These are phyloP conservation scores for Arthrinium puccinioides DNA, from an alignment of 2,329 filamentous ascomycete genomes.

Conservation along the genomic window DNA sequence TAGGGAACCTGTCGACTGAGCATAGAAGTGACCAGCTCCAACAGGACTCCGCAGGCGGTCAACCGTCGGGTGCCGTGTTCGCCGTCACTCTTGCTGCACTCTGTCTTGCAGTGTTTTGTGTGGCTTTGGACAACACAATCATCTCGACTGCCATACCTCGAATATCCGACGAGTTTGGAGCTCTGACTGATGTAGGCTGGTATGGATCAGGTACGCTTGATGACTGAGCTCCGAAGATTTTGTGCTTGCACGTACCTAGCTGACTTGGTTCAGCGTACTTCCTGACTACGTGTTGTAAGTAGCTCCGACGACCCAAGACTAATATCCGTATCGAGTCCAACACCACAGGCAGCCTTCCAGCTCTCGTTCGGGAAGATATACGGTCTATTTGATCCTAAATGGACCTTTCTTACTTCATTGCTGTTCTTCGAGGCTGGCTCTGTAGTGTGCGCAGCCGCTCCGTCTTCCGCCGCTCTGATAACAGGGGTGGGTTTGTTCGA, in stretches of 20 bases:
- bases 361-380: slow-evolving; percentile 24
- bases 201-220: too few species aligned
- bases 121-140: slow-evolving; percentile 17
- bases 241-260: too few species aligned
- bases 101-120: too few species aligned
- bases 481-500: too few species aligned
- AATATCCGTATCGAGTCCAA: too few species aligned
- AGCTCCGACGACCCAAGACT: too few species aligned
- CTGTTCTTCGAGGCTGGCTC: slow-evolving; percentile 28
- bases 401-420: slow-evolving; percentile 19
- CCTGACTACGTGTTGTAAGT: slow-evolving; percentile 23
- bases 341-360: slow-evolving; percentile 18
- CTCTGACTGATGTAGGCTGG: slow-evolving; percentile 33
- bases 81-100: too few species aligned
- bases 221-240: too few species aligned
- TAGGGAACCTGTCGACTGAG: too few species aligned
- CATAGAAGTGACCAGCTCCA: too few species aligned
- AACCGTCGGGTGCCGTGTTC: too few species aligned
- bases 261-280: slow-evolving; percentile 27
- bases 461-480: slow-evolving; percentile 10
- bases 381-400: slow-evolving; percentile 26
- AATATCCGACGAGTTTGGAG: slow-evolving; percentile 22
- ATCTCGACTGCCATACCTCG: slow-evolving; percentile 25
- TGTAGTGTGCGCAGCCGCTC: slow-evolving; percentile 17
- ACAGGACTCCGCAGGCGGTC: too few species aligned